Evolutionary conservation across 139 green algal genomes (phyloP).

Genomic region (Auxenochlorella pyrenoidosa): DNA sequence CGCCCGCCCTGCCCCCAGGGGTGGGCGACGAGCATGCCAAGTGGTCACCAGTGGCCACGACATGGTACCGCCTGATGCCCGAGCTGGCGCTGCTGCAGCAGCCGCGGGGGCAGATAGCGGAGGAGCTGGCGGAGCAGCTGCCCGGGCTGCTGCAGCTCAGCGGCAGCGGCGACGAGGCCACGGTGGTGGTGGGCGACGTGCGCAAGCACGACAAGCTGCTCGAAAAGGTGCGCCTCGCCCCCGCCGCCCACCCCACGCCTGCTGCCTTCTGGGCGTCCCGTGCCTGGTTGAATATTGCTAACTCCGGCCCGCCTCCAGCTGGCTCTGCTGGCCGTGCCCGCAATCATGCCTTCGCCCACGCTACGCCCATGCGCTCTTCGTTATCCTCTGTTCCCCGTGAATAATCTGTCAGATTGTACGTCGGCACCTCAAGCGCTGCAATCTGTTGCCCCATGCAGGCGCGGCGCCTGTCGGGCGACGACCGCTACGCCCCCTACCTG

Average conservation of each 20-base stretch:
- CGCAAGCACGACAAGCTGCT: conserved; percentile 64
- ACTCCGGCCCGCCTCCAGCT: no score
- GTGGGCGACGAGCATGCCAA: conserved; percentile 95
- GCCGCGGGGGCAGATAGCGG: conserved; percentile 57
- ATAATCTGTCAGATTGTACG: no score
- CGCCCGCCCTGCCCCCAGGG: conserved; percentile 36
- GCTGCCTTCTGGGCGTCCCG: not conserved
- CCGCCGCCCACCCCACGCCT: no score
- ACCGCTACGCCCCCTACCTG: conserved; percentile 50
- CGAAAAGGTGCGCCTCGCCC: conserved; percentile 60
- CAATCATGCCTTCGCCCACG: no score
- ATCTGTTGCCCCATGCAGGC: conserved; percentile 45
- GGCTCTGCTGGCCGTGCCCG: not conserved
- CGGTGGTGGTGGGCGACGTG: conserved; percentile 24
- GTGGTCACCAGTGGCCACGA: conserved; percentile 97
- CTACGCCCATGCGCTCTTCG: no score
- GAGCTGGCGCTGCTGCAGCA: conserved; percentile 80
- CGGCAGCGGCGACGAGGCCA: conserved; percentile 26
- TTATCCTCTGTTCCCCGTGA: no score
- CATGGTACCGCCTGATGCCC: conserved; percentile 91
- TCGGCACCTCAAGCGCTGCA: no score
- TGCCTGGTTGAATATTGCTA: no score
- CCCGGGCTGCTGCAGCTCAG: conserved; percentile 65
- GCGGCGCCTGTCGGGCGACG: conserved; percentile 42
- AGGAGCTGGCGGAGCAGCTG: conserved; percentile 66